Evolutionary conservation across 306 rosid genomes (phyloP).

Genomic region (Senna siamea): DNA sequence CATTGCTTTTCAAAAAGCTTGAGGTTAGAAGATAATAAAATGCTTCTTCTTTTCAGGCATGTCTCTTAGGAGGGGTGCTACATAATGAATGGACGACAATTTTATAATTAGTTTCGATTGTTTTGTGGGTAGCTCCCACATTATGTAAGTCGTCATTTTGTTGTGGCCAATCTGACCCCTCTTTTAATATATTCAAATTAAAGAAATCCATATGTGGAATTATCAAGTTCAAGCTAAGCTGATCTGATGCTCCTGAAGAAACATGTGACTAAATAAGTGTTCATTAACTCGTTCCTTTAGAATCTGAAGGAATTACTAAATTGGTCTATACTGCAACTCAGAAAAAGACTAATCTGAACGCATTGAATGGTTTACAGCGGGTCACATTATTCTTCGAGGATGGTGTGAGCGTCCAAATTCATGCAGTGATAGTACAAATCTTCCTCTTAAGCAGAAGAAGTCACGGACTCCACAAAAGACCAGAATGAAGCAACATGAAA

Average conservation of each 20-base stretch:
- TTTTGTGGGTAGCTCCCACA: conserved; percentile 32
- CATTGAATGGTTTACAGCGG: conserved; percentile 69
- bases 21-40: conserved; percentile 31
- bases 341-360: conserved; percentile 19
- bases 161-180: conserved; percentile 19
- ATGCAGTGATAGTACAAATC: conserved; percentile 48
- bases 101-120: conserved; percentile 34
- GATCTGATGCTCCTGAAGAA: conserved; percentile 7
- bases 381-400: conserved; percentile 91
- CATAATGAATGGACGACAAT: conserved; percentile 38
- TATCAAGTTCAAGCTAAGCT: not conserved
- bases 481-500: conserved; percentile 69
- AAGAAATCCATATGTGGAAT: not conserved
- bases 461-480: conserved; percentile 53
- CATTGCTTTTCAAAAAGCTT: not conserved
- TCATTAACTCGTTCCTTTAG: not conserved
- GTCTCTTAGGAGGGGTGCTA: conserved; percentile 34
- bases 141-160: conserved; percentile 33
- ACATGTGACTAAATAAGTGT: not conserved
- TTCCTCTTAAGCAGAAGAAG: conserved; percentile 62
- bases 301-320: not conserved
- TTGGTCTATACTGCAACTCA: not conserved
- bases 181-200: not conserved
- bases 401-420: conserved; percentile 68
- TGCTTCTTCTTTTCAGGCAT: conserved; percentile 35